phyloP scores from a whole-genome alignment of 129 eudicot species.

The Kitagawia praeruptora region DNA sequence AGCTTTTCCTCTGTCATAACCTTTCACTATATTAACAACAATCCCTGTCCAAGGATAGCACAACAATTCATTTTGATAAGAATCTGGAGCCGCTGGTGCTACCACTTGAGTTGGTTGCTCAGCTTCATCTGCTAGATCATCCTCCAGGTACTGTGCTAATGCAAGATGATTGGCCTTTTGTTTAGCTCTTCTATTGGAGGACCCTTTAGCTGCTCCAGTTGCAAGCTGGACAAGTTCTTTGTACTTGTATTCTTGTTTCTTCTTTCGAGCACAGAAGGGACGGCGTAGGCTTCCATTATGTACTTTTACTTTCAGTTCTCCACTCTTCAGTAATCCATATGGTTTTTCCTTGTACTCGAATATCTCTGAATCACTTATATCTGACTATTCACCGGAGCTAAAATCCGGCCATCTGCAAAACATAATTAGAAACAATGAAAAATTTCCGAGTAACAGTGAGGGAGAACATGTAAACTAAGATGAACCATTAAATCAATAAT shows the following conservation, averaged over 20 bases:
- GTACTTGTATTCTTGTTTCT: slow-evolving; percentile 71
- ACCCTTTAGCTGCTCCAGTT: slow-evolving; percentile 67
- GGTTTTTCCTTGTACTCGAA: slow-evolving; percentile 63
- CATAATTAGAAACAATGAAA: no score
- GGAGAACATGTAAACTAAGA: no score
- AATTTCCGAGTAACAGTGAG: no score
- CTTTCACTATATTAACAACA: slow-evolving; percentile 42
- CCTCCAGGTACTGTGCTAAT: slow-evolving; percentile 46
- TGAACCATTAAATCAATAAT: no score
- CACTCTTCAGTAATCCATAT: slow-evolving; percentile 26
- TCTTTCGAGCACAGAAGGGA: slow-evolving; percentile 93
- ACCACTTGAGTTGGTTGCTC: slow-evolving; percentile 30
- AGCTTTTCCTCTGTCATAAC: slow-evolving; percentile 22
- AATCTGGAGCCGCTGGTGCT: slow-evolving; percentile 24
- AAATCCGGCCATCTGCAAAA: slow-evolving; percentile 46
- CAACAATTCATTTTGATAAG: slow-evolving; percentile 38
- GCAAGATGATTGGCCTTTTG: slow-evolving; percentile 88
- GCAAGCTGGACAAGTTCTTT: slow-evolving; percentile 84
- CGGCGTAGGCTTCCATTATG: slow-evolving; percentile 61
- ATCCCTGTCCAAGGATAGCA: slow-evolving; percentile 88
- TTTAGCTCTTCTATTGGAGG: slow-evolving; percentile 66
- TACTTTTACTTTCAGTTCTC: slow-evolving; percentile 49
- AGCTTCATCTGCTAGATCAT: slow-evolving; percentile 48
- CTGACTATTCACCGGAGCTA: slow-evolving; percentile 72
- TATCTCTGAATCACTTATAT: slow-evolving; percentile 81